Percentiles rank a stretch among this genome's conserved stretches.
phyloP scores from a whole-genome alignment of 2,329 filamentous ascomycete species.

The Ramichloridium luteum region DNA sequence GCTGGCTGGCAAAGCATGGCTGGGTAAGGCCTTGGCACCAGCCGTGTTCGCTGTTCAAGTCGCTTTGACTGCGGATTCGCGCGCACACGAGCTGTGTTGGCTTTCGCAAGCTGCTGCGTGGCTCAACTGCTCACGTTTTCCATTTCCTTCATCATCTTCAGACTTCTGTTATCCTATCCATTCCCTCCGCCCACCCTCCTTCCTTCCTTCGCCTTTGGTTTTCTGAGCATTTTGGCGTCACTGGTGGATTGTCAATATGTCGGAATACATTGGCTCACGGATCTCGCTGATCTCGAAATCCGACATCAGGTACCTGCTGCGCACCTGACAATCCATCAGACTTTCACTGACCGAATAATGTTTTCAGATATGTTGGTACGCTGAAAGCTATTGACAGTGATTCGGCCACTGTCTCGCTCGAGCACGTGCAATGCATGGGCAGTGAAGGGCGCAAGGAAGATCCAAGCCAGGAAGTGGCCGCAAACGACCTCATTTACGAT shows the following conservation, averaged over 20 bases:
- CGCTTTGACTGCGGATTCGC: too few relatives aligned
- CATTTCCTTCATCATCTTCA: too few relatives aligned
- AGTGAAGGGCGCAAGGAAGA: constrained; percentile 79
- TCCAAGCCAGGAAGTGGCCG: constrained; percentile 67
- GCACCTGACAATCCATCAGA: too few relatives aligned
- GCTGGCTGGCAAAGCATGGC: too few relatives aligned
- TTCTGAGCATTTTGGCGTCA: background rate
- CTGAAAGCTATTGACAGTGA: constrained; percentile 98
- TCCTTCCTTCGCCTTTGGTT: background rate
- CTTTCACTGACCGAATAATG: too few relatives aligned
- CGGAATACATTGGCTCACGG: constrained; percentile 61
- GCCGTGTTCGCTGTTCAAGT: too few relatives aligned
- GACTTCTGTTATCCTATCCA: too few relatives aligned
- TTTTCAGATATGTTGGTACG: constrained; percentile 81
- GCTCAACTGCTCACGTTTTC: too few relatives aligned
- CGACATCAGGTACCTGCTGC: constrained; percentile 77
- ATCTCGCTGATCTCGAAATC: constrained; percentile 97
- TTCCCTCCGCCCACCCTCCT: background rate
- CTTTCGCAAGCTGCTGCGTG: too few relatives aligned
- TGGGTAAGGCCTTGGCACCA: too few relatives aligned
- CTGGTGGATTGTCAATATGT: constrained; percentile 38
- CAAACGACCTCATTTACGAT: constrained; percentile 84
- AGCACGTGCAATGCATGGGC: constrained; percentile 89
- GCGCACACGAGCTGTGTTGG: too few relatives aligned
- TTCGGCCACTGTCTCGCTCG: constrained; percentile 88